Evolutionary conservation across 306 rosid genomes (phyloP).

Genomic region (Adenanthera pavonina): DNA sequence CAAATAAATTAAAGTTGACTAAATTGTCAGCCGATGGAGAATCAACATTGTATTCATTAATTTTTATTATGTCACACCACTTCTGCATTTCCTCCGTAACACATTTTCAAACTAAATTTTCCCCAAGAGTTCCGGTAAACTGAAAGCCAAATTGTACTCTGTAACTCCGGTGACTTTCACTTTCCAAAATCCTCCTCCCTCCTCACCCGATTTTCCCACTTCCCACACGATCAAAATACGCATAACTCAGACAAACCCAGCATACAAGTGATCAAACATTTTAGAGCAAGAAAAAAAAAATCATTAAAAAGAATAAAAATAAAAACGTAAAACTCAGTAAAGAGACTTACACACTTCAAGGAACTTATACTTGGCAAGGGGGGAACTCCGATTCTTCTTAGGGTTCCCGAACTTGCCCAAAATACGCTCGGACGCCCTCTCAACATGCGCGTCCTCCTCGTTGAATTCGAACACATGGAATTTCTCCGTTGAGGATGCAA

Average conservation of each 20-base stretch:
- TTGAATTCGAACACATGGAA: slow-evolving; percentile 62
- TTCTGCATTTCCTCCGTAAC: neutral
- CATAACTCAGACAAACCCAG: neutral
- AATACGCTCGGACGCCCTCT: slow-evolving; percentile 31
- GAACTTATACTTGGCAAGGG: slow-evolving; percentile 54
- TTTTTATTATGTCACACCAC: neutral
- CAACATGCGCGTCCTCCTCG: slow-evolving; percentile 46
- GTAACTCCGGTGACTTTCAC: neutral
- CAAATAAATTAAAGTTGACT: neutral
- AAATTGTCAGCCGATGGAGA: neutral
- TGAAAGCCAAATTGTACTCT: neutral
- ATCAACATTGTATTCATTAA: neutral
- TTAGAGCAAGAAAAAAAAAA: neutral
- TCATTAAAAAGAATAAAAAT: neutral
- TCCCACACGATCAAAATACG: neutral
- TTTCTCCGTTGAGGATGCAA: slow-evolving; percentile 42
- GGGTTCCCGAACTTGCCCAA: slow-evolving; percentile 43
- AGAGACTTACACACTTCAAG: slow-evolving; percentile 56
- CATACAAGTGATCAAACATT: neutral
- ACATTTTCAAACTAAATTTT: neutral
- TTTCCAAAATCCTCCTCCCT: neutral
- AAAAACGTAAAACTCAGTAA: neutral
- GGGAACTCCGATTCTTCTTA: slow-evolving; percentile 40
- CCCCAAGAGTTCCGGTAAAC: neutral
- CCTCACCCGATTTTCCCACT: neutral